Evolutionary conservation across 2,329 filamentous ascomycete species (phyloP), one percentile per base, ranked within the genome.

Genomic region (Didymella keratinophila): DNA sequence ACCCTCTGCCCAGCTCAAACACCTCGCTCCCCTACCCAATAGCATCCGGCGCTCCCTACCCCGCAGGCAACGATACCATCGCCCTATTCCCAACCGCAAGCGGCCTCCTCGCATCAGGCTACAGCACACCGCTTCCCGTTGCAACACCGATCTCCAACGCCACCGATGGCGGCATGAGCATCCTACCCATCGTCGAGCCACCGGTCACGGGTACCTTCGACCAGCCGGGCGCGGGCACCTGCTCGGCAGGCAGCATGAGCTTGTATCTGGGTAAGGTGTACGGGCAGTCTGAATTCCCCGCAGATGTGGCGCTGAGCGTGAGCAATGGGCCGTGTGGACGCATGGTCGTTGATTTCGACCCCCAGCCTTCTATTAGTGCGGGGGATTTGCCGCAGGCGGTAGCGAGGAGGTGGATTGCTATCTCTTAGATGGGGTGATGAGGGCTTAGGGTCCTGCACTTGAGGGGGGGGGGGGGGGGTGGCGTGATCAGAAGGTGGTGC

Each of bases 241-340:
- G 56, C 39, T 30, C 46, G 12, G 20, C 27, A 1, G 68, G 71
- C 52, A 63, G 56, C 20, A 18, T 63, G 27, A 58, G 60, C 30
- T 48, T 65, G 46, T 68, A 64, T 51, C 43, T 69, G 16, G 70
- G 68, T 18, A 61, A 52, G 11, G 65, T 65, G n/a, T 50, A 60
- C 46, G 70, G 69, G 1, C 53, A 63, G 43, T 46, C 45, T 8
- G 37, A 58, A 8, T 68, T 70, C 60, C 61, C 60, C 1, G 27
- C 41, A 2, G 49, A 63, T n/a, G 51, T 60, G 16, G 68, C 67
- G 34, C 27, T 68, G 23, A 41, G 18, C 18, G 64, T 71, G 47
- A 60, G 53, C 21, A 71, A 73, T 34, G 68, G 69, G 12, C 69
- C 65, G 5, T 71, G 69, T 61, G 69, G 68, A 8, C 43, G 65